A percentile compares a stretch with the other conserved stretches of the same genome.
Evolutionary conservation across 2,329 filamentous ascomycete species (phyloP).

Genomic region (Botrytis sinoallii): DNA sequence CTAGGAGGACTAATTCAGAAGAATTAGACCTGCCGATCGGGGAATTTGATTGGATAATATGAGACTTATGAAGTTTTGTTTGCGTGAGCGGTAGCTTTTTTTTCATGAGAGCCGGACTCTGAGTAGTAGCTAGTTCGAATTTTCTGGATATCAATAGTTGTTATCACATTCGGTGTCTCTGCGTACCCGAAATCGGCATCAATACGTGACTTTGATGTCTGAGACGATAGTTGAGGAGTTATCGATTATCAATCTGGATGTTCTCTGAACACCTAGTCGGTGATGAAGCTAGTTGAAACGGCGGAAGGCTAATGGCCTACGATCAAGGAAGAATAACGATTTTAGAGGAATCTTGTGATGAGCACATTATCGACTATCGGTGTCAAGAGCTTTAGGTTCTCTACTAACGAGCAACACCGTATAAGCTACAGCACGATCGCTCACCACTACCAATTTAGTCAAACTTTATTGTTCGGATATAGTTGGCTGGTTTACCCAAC

Average conservation of each 20-base stretch:
- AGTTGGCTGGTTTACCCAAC: neutral
- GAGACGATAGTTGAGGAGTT: neutral
- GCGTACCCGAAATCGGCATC: neutral
- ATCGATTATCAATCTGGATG: neutral
- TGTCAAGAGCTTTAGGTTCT: neutral
- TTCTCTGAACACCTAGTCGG: neutral
- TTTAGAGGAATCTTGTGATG: neutral
- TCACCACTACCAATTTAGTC: neutral
- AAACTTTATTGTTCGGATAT: neutral
- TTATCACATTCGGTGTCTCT: neutral
- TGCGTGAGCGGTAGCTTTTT: neutral
- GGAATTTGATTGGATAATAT: neutral
- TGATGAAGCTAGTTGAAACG: neutral
- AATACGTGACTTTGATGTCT: neutral
- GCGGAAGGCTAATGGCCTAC: neutral
- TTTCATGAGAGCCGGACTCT: neutral
- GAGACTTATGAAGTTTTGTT: neutral
- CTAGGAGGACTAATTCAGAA: slow-evolving; percentile 51
- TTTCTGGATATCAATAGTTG: neutral
- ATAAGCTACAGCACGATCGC: neutral
- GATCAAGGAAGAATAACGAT: neutral
- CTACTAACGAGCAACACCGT: neutral
- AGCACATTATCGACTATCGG: neutral
- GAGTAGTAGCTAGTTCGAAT: neutral
- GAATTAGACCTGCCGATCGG: neutral